A percentile compares a stretch with the other conserved stretches of the same genome.
Evolutionary conservation across 257 asterid species (phyloP).

Genomic region (Nicotiana sylvestris): DNA sequence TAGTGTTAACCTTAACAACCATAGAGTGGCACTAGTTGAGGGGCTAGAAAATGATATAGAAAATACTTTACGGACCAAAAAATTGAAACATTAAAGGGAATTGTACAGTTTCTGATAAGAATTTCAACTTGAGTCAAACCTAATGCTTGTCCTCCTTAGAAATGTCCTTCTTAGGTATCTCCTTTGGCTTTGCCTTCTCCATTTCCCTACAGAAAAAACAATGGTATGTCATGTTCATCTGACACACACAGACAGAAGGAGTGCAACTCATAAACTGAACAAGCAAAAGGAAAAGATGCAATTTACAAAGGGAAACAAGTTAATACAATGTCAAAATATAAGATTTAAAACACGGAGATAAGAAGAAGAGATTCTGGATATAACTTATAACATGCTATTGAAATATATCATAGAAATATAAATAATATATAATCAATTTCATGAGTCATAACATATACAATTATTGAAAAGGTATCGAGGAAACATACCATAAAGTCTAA

Average conservation of each 20-base stretch:
- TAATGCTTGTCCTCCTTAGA: slow-evolving; percentile 51
- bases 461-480: neutral
- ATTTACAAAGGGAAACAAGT: neutral
- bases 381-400: neutral
- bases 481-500: neutral
- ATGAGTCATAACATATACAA: neutral
- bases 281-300: slow-evolving; percentile 8
- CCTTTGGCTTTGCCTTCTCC: slow-evolving; percentile 63
- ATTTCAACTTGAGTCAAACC: neutral
- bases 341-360: neutral
- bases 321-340: neutral
- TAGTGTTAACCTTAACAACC: neutral
- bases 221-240: neutral
- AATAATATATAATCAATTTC: neutral
- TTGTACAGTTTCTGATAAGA: neutral
- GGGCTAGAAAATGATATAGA: neutral
- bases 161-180: slow-evolving; percentile 44
- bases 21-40: neutral
- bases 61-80: neutral
- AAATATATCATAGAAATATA: neutral
- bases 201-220: slow-evolving; percentile 38
- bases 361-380: neutral
- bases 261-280: neutral
- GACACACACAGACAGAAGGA: neutral
- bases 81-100: neutral